Base-by-base conservation (phyloP, 192 early-diverging fungal genomes). In the Coemansia sp. region DNA sequence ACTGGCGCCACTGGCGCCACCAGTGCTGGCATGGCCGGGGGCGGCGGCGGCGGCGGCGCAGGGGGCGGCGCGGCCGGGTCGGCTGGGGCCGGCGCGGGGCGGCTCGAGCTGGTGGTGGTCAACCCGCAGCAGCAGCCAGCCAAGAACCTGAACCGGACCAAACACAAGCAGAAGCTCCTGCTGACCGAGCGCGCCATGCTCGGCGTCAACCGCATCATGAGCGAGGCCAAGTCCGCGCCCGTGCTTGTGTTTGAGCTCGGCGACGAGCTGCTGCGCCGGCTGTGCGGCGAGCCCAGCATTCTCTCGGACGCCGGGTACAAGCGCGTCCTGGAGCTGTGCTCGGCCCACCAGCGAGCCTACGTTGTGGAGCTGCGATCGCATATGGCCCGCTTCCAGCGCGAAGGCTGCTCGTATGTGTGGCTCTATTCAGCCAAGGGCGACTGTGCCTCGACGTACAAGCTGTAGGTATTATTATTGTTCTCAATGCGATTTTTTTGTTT, bases 371-470 rank as follows among this genome's bases (percentile, higher is more conserved):
- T 82, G 18, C 52, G 78, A 11, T 63, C 82, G 3, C 38, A 53
- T 22, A 66, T 80, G 37, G 57, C 60, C 60, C 53, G 59, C 8
- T 59, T 65, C 11, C 42, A 37, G 10, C 61, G 69, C n/a, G 63
- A 77, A 23, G 65, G 61, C 1, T 66, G 68, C 17, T 49, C 56
- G 31, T 83, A 78, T 57, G 77, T 90, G 7, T 90, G 88, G 88
- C 60, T 90, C 14, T 88, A 90, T 61, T 84, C 85, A 0, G 78
- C 83, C 42, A 80, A 81, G 40, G 84, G 83, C 66, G 84, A 90
- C 32, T 79, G 67, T 53, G 80, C 81, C 7, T 59, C 82, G 14
- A 68, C 83, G 7, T 90, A 85, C 51, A 70, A 80, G 38, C 62
- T 83, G 29, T 69, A 61, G 29, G 36, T 43, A 4, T 17, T 32